Evolutionary conservation across 1,284 basidiomycete genomes (phyloP).

Genomic region (Lentinula novae-zelandiae): DNA sequence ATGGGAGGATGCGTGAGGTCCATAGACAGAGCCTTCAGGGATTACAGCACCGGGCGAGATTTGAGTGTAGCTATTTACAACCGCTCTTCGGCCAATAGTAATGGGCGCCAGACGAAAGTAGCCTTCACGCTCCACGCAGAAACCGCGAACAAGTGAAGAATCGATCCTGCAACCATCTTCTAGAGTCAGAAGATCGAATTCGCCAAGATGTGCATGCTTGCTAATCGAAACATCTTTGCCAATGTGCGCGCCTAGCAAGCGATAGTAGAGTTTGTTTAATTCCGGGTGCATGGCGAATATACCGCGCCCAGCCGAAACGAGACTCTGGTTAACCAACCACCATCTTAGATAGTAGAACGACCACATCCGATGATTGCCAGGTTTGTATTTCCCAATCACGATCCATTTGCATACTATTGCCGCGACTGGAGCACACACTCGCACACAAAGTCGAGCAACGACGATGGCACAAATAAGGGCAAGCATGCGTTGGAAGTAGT

Average conservation of each 20-base stretch:
- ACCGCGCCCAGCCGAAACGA: conserved; percentile 36
- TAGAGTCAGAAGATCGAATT: conserved; percentile 40
- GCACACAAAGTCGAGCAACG: conserved; percentile 28
- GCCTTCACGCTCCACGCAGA: conserved; percentile 43
- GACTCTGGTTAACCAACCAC: conserved; percentile 43
- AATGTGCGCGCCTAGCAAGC: conserved; percentile 40
- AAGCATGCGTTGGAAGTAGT: conserved; percentile 31
- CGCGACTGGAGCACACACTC: conserved; percentile 33
- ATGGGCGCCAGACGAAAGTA: conserved; percentile 37
- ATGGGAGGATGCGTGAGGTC: conserved; percentile 41
- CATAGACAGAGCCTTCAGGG: conserved; percentile 34
- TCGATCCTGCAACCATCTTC: conserved; percentile 40
- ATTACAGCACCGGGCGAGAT: conserved; percentile 38
- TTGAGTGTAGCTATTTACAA: conserved; percentile 41
- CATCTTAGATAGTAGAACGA: conserved; percentile 41
- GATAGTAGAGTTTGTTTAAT: conserved; percentile 36
- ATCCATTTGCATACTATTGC: conserved; percentile 43
- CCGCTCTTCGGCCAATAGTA: conserved; percentile 33
- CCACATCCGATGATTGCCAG: conserved; percentile 39
- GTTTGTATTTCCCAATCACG: conserved; percentile 39
- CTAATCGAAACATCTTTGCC: conserved; percentile 37
- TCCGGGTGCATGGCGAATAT: conserved; percentile 37
- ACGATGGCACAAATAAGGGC: conserved; percentile 32
- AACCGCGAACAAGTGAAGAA: conserved; percentile 36
- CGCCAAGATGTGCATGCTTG: conserved; percentile 33